Evolutionary conservation across 352 stramenopile genomes (phyloP).

Genomic region (Pelagophyceae sp.): DNA sequence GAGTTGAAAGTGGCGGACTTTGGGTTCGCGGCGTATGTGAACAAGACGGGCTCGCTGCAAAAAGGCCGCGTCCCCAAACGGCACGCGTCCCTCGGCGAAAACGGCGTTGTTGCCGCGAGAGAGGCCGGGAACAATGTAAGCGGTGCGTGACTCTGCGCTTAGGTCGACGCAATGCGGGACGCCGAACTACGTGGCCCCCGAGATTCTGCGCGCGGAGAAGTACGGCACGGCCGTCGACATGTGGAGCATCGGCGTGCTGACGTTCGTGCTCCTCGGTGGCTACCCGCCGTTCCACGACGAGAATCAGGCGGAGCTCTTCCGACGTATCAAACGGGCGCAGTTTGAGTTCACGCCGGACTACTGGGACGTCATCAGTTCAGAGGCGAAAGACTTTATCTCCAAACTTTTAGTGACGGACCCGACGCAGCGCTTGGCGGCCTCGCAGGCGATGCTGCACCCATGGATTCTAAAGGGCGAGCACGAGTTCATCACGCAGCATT

Average conservation of each 20-base stretch:
- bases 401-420: constrained; percentile 8
- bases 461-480: constrained; percentile 22
- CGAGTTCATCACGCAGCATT: constrained; percentile 39
- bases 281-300: constrained; percentile 68
- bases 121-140: constrained; percentile 6
- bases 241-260: constrained; percentile 83
- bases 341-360: constrained; percentile 69
- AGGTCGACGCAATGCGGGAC: constrained; percentile 52
- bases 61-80: background rate
- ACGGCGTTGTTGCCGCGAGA: background rate
- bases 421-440: background rate
- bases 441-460: constrained; percentile 27
- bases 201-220: constrained; percentile 71
- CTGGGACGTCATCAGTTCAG: constrained; percentile 80
- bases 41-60: background rate
- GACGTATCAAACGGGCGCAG: constrained; percentile 71
- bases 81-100: background rate
- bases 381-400: constrained; percentile 67
- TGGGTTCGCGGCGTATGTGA: constrained; percentile 45
- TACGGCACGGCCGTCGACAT: constrained; percentile 81
- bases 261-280: constrained; percentile 84
- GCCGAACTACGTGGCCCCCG: constrained; percentile 78
- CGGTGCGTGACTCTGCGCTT: no score
- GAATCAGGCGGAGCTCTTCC: constrained; percentile 52
- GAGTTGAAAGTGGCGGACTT: constrained; percentile 77